These are phyloP conservation scores for Claviceps sp. DNA, from an alignment of 2,329 filamentous ascomycete species.

Conservation along the genomic window DNA sequence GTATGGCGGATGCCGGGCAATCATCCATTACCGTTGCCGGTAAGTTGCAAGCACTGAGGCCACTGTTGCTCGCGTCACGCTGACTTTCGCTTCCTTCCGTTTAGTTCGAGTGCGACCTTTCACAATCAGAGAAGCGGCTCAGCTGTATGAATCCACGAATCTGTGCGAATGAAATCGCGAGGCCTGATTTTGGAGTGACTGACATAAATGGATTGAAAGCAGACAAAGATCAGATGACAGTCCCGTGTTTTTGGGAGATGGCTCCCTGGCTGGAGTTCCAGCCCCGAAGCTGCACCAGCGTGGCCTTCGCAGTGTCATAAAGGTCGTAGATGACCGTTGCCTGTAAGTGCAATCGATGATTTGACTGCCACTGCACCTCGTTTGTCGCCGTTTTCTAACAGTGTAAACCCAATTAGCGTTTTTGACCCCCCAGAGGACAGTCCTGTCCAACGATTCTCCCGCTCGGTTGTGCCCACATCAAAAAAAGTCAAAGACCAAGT, in stretches of 20 bases:
- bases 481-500: slow-evolving; percentile 96
- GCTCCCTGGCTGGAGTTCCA: slow-evolving; percentile 77
- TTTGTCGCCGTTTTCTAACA: not conserved
- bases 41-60: slow-evolving; percentile 14
- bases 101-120: slow-evolving; percentile 58
- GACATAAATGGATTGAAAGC: not conserved
- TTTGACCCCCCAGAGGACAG: slow-evolving; percentile 96
- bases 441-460: slow-evolving; percentile 75
- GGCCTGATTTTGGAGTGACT: not conserved
- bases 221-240: slow-evolving; percentile 64
- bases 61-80: not conserved
- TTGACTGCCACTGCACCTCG: not conserved
- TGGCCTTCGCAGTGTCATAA: slow-evolving; percentile 82
- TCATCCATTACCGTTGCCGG: slow-evolving; percentile 48
- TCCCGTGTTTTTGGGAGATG: slow-evolving; percentile 89
- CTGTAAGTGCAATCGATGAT: slow-evolving; percentile 50
- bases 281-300: slow-evolving; percentile 74
- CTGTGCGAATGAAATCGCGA: not conserved
- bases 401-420: slow-evolving; percentile 42
- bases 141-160: slow-evolving; percentile 44
- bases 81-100: not conserved
- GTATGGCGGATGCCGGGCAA: slow-evolving; percentile 18
- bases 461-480: slow-evolving; percentile 66
- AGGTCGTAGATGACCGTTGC: slow-evolving; percentile 91
- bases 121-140: slow-evolving; percentile 85